A percentile compares a stretch with the other conserved stretches of the same genome.
phyloP scores from a whole-genome alignment of 2,329 filamentous ascomycete genomes.

The Periconia macrospinosa region DNA sequence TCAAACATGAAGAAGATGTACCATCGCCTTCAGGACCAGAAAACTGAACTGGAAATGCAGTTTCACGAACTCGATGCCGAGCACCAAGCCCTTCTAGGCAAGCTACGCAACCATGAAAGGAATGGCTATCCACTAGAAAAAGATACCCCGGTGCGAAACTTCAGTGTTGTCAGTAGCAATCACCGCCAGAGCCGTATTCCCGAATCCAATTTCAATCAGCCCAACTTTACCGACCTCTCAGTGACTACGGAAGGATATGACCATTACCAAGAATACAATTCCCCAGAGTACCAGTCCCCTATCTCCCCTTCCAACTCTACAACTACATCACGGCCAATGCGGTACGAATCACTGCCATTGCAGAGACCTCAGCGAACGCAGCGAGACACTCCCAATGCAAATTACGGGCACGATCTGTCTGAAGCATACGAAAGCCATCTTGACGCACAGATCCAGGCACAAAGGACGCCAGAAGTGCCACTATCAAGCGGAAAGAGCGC shows the following conservation, averaged over 20 bases:
- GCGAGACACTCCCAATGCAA: slow-evolving; percentile 20
- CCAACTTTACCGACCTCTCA: slow-evolving; percentile 20
- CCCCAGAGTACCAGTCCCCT: slow-evolving; percentile 34
- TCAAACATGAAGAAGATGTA: slow-evolving; percentile 56
- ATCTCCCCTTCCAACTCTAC: slow-evolving; percentile 24
- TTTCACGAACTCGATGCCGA: slow-evolving; percentile 45
- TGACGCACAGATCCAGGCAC: slow-evolving; percentile 30
- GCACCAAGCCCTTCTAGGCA: slow-evolving; percentile 30
- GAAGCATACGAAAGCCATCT: slow-evolving; percentile 19
- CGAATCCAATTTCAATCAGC: slow-evolving; percentile 26
- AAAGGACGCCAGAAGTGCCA: slow-evolving; percentile 15
- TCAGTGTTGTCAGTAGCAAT: slow-evolving; percentile 14
- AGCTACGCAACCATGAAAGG: slow-evolving; percentile 23
- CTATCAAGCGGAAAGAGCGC: slow-evolving; percentile 45
- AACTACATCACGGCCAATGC: slow-evolving; percentile 23
- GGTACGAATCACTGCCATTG: slow-evolving; percentile 29
- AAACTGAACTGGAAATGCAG: slow-evolving; percentile 54
- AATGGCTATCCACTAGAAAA: slow-evolving; percentile 11
- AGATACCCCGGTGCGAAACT: slow-evolving; percentile 26
- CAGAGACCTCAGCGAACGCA: slow-evolving; percentile 20
- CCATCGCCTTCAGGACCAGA: slow-evolving; percentile 52
- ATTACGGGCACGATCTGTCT: slow-evolving; percentile 28
- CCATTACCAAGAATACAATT: slow-evolving; percentile 30
- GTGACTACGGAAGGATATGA: slow-evolving; percentile 28
- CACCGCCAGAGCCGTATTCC: slow-evolving; percentile 20